Evolutionary conservation across 2,329 filamentous ascomycete genomes (phyloP).

Genomic region (Elsinoe necatrix): DNA sequence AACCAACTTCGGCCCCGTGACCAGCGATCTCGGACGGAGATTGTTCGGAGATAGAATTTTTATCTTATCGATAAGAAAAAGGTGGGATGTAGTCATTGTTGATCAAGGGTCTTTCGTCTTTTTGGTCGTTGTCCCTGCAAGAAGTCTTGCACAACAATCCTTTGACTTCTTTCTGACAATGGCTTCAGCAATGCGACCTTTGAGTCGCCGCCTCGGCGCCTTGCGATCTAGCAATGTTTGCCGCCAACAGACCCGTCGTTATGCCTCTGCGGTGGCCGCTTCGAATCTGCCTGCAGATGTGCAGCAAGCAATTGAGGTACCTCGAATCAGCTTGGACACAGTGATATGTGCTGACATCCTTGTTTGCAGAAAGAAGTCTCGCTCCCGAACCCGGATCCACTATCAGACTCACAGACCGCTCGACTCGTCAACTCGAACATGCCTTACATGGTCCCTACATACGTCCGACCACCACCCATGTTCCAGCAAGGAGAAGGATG

Average conservation of each 20-base stretch:
- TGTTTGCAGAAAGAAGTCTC: conserved; percentile 40
- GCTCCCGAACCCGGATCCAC: conserved; percentile 63
- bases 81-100: conserved; percentile 13
- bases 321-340: conserved; percentile 12
- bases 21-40: conserved; percentile 8
- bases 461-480: conserved; percentile 79
- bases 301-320: conserved; percentile 36
- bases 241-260: conserved; percentile 19
- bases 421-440: conserved; percentile 66
- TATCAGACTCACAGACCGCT: conserved; percentile 63
- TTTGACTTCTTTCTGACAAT: not conserved
- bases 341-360: conserved; percentile 17
- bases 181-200: conserved; percentile 12
- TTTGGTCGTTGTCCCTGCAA: not conserved
- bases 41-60: conserved; percentile 11
- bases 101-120: conserved; percentile 10
- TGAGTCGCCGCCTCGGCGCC: conserved; percentile 8
- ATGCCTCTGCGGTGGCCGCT: conserved; percentile 34
- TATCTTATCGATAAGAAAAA: conserved; percentile 11
- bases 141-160: not conserved
- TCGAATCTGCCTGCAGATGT: conserved; percentile 36
- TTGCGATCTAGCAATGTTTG: conserved; percentile 1
- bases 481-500: conserved; percentile 83
- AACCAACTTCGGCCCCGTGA: no score
- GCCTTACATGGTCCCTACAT: conserved; percentile 92